Conservation (phyloP, 1,284 basidiomycete genomes). For the Tremellales sp. region DNA sequence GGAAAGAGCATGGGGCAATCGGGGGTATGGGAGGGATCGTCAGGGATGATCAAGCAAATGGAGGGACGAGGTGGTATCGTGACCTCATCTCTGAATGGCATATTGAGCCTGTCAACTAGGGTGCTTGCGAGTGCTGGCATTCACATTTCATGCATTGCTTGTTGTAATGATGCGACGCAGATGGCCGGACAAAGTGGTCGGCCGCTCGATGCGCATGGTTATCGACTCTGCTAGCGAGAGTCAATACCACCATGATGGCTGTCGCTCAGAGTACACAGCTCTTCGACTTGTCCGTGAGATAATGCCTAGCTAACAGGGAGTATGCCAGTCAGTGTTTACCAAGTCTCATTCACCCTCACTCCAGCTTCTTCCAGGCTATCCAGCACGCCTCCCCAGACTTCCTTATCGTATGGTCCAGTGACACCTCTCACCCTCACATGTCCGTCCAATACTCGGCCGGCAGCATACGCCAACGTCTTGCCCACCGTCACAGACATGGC, state of each 20-base stretch:
- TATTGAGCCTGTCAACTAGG: neutral
- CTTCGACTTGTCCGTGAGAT: no score
- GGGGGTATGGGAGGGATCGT: constrained; percentile 53
- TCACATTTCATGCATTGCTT: no score
- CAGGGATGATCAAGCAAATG: constrained; percentile 58
- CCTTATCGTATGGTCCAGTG: constrained; percentile 58
- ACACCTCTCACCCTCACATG: constrained; percentile 61
- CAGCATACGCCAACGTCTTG: constrained; percentile 74
- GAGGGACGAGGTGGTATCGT: constrained; percentile 61
- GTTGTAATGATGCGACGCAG: no score
- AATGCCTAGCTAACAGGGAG: no score
- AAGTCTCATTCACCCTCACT: constrained; percentile 62
- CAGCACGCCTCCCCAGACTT: constrained; percentile 63
- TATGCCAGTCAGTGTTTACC: constrained; percentile 10
- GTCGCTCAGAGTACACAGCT: no score
- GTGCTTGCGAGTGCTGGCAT: no score
- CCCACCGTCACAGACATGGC: constrained; percentile 91
- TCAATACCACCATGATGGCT: neutral
- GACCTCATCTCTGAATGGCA: constrained; percentile 61
- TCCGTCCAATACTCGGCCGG: constrained; percentile 68
- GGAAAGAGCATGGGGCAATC: neutral
- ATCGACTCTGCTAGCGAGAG: no score
- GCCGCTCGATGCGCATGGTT: neutral
- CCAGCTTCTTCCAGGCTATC: constrained; percentile 60
- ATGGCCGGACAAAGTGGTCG: no score